Base-by-base conservation (phyloP, 306 rosid genomes). In the Alnus rubra region DNA sequence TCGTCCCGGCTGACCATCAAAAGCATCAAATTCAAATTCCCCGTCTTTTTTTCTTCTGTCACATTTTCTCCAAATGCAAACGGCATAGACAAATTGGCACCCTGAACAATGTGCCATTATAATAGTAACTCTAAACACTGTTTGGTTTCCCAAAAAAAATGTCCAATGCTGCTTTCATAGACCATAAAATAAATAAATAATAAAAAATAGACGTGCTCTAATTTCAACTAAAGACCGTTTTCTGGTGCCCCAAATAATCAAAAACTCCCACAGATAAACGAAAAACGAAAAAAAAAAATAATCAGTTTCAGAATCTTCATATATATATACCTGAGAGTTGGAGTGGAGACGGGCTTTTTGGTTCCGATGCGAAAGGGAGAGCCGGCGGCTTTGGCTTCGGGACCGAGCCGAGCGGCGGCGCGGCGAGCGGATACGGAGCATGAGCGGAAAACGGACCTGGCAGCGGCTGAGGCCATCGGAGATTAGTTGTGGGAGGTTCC, bases 371-470 rank as follows among this genome's bases (percentile, higher is more conserved):
- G 90, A 77, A 87, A 89, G 2, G 96, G 83, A 53, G 88, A 74
- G 73, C 88, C 87, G 82, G 85, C 78, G 1, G 92, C 49, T 87
- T 84, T 92, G 12, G 92, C 88, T 90, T 88, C 92, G 8, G 87
- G 73, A 0, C 87, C 87, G 9, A 80, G 35, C 8, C 93, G 90
- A 73, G 85, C 77, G 1, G 85, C 88, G 0, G 90, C 82, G 71
- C 82, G 65, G 9, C 78, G 76, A 47, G 84, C 78, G 2, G 90
- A 77, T 33, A 37, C 48, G 63, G 83, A 86, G 84, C 78, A 86
- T 44, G 94, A 92, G 48, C 98, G 94, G 79, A 90, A 78, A 31
- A 90, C 69, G 42, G 93, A 84, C 85, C 97, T 90, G 56, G 88
- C 86, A 74, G 94, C 89, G 76, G 83, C 81, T 76, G 93, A 84